phyloP scores from a whole-genome alignment of 2,329 filamentous ascomycete genomes.

The Proliferodiscus dingleyae region DNA sequence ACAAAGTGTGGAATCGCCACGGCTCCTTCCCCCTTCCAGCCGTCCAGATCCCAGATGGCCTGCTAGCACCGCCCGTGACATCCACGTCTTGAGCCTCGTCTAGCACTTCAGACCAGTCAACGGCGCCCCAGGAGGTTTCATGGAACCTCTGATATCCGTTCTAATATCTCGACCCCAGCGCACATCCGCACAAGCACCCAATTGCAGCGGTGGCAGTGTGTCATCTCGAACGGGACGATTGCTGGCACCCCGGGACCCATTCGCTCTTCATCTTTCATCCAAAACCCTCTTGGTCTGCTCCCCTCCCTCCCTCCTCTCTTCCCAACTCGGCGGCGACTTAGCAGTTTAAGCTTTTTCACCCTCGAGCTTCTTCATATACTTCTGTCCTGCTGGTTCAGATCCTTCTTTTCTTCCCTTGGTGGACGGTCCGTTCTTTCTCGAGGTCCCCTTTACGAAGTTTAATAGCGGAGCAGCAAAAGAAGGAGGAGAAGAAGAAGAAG shows the following conservation, averaged over 20 bases:
- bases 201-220: too few species aligned
- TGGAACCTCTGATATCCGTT: slow-evolving; percentile 24
- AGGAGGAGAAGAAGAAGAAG: too few species aligned
- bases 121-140: slow-evolving; percentile 20
- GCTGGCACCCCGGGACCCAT: slow-evolving; percentile 6
- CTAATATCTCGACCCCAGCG: slow-evolving; percentile 8
- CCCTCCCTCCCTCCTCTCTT: too few species aligned
- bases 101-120: slow-evolving; percentile 6
- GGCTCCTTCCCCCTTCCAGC: slow-evolving; percentile 16
- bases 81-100: slow-evolving; percentile 9
- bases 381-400: slow-evolving; percentile 57
- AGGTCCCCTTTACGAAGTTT: slow-evolving; percentile 24
- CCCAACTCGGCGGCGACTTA: slow-evolving; percentile 37
- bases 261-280: slow-evolving; percentile 29
- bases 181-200: slow-evolving; percentile 23
- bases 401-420: slow-evolving; percentile 41
- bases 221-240: not conserved
- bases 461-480: slow-evolving; percentile 24
- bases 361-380: slow-evolving; percentile 37
- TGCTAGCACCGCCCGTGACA: slow-evolving; percentile 26
- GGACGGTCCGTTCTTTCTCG: slow-evolving; percentile 32
- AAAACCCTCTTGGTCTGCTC: slow-evolving; percentile 28
- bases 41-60: slow-evolving; percentile 25
- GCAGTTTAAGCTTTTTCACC: slow-evolving; percentile 40
- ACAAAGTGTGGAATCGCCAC: slow-evolving; percentile 29